Percentiles rank a stretch among this genome's conserved stretches.
phyloP scores from a whole-genome alignment of 352 stramenopile genomes.

The Blastocystis sp. region DNA sequence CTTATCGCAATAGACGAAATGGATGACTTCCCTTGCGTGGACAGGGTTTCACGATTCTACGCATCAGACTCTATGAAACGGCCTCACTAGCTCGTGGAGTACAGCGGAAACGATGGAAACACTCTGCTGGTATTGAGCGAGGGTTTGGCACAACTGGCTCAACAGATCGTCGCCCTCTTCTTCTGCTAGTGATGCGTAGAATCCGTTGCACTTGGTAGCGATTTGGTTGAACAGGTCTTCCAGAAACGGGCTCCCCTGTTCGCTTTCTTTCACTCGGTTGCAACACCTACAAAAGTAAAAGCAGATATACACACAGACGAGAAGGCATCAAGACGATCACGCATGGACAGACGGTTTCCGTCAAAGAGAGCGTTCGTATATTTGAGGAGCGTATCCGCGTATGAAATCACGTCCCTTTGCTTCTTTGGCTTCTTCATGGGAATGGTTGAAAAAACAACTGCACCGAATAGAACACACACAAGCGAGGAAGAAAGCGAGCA shows the following conservation, averaged over 20 bases:
- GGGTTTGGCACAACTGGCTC: neutral
- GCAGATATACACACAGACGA: neutral
- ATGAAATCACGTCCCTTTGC: neutral
- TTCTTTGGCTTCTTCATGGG: neutral
- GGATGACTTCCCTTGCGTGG: neutral
- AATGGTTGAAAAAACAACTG: too few relatives aligned
- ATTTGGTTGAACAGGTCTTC: neutral
- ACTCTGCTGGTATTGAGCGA: neutral
- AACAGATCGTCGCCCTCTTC: neutral
- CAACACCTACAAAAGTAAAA: neutral
- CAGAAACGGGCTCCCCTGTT: neutral
- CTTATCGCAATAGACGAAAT: neutral
- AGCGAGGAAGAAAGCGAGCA: neutral
- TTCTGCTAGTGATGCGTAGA: neutral
- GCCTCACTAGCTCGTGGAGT: neutral
- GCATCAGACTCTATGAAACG: neutral
- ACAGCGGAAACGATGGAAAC: neutral
- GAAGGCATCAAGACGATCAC: neutral
- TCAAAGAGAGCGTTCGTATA: neutral
- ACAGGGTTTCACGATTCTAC: neutral
- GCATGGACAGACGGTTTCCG: neutral
- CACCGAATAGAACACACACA: too few relatives aligned
- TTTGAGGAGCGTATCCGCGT: neutral
- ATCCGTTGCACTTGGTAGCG: neutral
- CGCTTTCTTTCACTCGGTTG: neutral